These are phyloP conservation scores for Chlamydomonas sp. DNA, from an alignment of 139 green algal species.

Conservation along the genomic window DNA sequence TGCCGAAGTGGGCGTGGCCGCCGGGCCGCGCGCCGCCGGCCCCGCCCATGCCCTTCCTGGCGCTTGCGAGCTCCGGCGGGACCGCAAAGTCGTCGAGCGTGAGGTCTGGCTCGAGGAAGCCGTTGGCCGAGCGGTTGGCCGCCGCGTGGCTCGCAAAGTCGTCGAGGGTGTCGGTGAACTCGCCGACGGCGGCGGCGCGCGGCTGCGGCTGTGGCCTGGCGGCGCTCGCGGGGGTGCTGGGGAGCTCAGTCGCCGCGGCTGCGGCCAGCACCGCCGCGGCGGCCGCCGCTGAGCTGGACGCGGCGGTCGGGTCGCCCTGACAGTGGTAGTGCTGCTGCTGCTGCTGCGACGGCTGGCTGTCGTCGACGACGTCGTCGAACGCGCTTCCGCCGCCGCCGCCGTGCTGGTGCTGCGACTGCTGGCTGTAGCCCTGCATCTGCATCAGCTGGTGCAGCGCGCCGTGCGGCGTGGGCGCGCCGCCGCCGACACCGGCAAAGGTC, in stretches of 20 bases:
- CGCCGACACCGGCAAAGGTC: neutral
- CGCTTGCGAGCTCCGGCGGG: slow-evolving; percentile 51
- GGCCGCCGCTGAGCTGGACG: neutral
- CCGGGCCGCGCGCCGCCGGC: too few species aligned
- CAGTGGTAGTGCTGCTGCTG: slow-evolving; percentile 6
- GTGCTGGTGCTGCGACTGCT: neutral
- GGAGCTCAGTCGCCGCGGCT: neutral
- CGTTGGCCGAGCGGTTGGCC: neutral
- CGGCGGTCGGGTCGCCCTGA: slow-evolving; percentile 14
- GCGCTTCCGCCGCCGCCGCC: neutral
- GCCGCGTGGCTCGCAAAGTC: slow-evolving; percentile 47
- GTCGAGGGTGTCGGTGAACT: slow-evolving; percentile 1
- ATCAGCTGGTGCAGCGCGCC: slow-evolving; percentile 19
- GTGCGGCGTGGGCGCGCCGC: neutral
- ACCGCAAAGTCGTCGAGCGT: slow-evolving; percentile 47
- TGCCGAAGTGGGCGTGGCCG: too few species aligned
- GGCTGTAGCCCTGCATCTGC: slow-evolving; percentile 53
- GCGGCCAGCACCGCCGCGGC: neutral
- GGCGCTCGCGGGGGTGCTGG: neutral
- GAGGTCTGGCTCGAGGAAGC: slow-evolving; percentile 24
- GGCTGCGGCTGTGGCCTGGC: neutral
- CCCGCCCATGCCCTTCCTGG: too few species aligned
- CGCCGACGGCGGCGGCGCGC: neutral
- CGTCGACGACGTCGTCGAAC: neutral
- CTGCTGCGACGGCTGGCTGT: neutral